These are phyloP conservation scores for Meripilus lineatus DNA, from an alignment of 1,284 basidiomycete genomes.

Conservation along the genomic window DNA sequence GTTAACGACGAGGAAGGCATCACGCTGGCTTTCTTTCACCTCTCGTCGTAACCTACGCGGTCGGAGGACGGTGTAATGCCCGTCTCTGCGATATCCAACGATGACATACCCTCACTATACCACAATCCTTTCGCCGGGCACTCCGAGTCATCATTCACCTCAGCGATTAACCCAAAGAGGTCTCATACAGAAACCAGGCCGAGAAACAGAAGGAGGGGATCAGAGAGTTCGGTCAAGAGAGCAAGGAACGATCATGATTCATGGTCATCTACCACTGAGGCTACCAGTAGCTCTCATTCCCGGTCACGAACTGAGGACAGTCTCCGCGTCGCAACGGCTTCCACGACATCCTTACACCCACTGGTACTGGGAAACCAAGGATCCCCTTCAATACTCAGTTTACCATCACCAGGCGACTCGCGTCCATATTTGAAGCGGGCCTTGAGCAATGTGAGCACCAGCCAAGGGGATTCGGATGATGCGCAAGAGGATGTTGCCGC, in stretches of 20 bases:
- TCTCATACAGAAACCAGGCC: constrained; percentile 15
- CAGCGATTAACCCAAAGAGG: constrained; percentile 22
- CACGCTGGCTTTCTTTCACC: no score
- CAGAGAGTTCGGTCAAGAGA: constrained; percentile 18
- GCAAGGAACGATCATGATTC: constrained; percentile 23
- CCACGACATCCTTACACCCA: constrained; percentile 12
- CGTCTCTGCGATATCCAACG: background rate
- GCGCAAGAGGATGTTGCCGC: constrained; percentile 3
- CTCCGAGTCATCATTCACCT: constrained; percentile 22
- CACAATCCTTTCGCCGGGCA: constrained; percentile 18
- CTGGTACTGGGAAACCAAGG: constrained; percentile 9
- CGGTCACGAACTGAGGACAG: constrained; percentile 22
- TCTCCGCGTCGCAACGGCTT: constrained; percentile 10
- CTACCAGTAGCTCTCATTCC: constrained; percentile 13
- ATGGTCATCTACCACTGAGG: constrained; percentile 8
- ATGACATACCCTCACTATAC: constrained; percentile 7
- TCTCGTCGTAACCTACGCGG: background rate
- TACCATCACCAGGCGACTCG: constrained; percentile 21
- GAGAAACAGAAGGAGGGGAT: constrained; percentile 23
- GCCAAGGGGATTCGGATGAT: background rate
- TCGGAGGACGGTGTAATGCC: background rate
- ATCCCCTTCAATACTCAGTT: constrained; percentile 8
- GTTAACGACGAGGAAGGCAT: no score
- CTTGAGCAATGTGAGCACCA: constrained; percentile 17
- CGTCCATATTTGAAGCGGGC: constrained; percentile 27